These are phyloP conservation scores for Capsicum chinense DNA, from an alignment of 257 asterid species.

Conservation along the genomic window DNA sequence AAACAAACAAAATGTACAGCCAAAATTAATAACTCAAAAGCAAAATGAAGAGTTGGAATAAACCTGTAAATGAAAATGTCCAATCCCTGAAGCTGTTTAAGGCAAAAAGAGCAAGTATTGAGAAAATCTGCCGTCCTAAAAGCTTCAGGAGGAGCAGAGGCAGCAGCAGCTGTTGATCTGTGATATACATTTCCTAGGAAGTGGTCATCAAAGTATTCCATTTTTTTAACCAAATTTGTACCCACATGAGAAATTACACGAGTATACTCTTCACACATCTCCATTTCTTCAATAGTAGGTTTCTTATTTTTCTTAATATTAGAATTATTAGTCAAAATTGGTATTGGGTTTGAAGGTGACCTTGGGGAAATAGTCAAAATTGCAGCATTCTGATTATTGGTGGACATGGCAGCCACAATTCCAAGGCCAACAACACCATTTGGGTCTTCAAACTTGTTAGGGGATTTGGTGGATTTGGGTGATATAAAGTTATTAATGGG, in stretches of 20 bases:
- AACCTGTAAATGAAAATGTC: conserved; percentile 94
- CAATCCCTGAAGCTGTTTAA: conserved; percentile 83
- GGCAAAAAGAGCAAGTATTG: conserved; percentile 69
- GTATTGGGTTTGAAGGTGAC: conserved; percentile 51
- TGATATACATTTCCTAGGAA: conserved; percentile 37
- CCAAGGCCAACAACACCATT: conserved; percentile 86
- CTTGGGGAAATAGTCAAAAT: conserved; percentile 56
- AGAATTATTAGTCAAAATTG: background rate
- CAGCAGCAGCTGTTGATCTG: background rate
- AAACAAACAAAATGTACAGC: background rate
- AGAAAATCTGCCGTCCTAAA: conserved; percentile 56
- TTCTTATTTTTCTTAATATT: background rate
- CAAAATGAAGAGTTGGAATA: background rate
- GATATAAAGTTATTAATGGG: conserved; percentile 37
- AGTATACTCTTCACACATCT: conserved; percentile 74
- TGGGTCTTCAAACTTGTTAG: conserved; percentile 55
- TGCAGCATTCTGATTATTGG: conserved; percentile 26
- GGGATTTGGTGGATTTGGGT: conserved; percentile 38
- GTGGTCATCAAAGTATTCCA: conserved; percentile 63
- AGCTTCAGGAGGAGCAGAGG: conserved; percentile 27
- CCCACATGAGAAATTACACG: conserved; percentile 77
- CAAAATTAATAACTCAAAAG: background rate
- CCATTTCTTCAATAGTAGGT: conserved; percentile 53
- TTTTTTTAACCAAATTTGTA: conserved; percentile 54
- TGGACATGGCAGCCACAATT: conserved; percentile 50